Base-by-base conservation (phyloP, 257 asterid genomes). In the Solanum raphanifolium region DNA sequence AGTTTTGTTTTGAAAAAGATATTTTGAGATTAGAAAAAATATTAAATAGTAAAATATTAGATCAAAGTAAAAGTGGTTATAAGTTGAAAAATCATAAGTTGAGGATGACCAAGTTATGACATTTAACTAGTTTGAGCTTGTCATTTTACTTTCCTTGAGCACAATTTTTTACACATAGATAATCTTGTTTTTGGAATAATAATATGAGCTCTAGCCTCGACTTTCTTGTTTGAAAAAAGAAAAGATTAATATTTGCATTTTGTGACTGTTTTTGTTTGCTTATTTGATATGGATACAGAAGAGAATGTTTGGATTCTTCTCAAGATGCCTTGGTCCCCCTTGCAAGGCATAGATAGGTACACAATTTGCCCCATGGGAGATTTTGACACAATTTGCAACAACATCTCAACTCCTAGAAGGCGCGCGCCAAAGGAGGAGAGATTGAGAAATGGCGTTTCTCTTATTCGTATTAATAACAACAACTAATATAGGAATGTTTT, bases 261-360 rank as follows among this genome's bases (percentile, higher is more conserved):
- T 27, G 16, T 79, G 65, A 43, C 65, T 55, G 5, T 25, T 79
- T 43, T 62, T 31, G 13, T 9, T 48, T 68, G 72, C 2, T 65
- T 23, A 9, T 27, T 75, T 87, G 21, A 52, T 18, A 46, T 86
- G 38, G 7, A 21, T 91, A 94, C 97, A 96, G 99, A 94, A 94
- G 91, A 94, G 89, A 82, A 91, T 93, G 92, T 90, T 95, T 90
- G 98, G 98, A 75, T 94, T 96, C 94, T 93, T 96, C 81, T 94
- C 98, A 62, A 92, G 95, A 89, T 96, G 99, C 94, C 93, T 96
- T 90, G 95, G 87, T 85, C 96, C 98, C 4, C 97, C 96, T 60
- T 96, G 99, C 83, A 91, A 89, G 69, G 92, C 95, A 58, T 96
- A 93, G 93, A 21, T 55, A 55, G 65, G n/a, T 20, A 38, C 48